These are phyloP conservation scores for Candida mesenterica DNA, from an alignment of 1,139 yeast species.

Conservation along the genomic window DNA sequence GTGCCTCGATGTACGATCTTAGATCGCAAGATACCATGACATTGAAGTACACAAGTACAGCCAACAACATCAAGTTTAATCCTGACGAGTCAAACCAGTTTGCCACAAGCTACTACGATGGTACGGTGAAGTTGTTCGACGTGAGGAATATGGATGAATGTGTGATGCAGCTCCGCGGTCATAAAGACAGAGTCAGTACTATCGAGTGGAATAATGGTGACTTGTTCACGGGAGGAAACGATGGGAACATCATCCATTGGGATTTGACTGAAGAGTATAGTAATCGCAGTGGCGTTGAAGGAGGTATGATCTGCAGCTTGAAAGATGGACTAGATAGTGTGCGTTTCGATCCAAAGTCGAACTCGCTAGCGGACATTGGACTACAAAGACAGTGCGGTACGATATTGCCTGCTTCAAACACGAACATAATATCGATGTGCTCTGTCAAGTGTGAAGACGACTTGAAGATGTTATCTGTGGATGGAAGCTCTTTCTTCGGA, in stretches of 20 bases:
- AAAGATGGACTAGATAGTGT: conserved; percentile 49
- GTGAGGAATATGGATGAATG: conserved; percentile 56
- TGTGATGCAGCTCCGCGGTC: conserved; percentile 55
- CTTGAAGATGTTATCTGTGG: conserved; percentile 48
- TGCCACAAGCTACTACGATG: conserved; percentile 65
- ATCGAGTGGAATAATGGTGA: conserved; percentile 64
- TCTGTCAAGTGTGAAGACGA: conserved; percentile 33
- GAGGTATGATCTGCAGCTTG: conserved; percentile 35
- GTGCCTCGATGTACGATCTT: conserved; percentile 67
- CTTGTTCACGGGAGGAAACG: conserved; percentile 64
- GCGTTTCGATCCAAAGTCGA: conserved; percentile 31
- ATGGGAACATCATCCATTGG: conserved; percentile 77
- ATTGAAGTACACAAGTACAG: conserved; percentile 3
- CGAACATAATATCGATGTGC: conserved; percentile 44
- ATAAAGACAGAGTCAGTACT: conserved; percentile 51
- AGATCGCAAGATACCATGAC: conserved; percentile 24
- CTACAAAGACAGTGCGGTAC: conserved; percentile 62
- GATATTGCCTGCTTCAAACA: conserved; percentile 54
- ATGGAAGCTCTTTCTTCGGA: conserved; percentile 55
- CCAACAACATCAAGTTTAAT: conserved; percentile 61
- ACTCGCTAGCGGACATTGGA: conserved; percentile 29
- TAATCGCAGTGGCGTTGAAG: conserved; percentile 20
- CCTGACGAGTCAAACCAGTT: conserved; percentile 56
- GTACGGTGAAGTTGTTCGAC: conserved; percentile 71
- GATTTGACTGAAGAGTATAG: conserved; percentile 41